Conservation (phyloP, 1,284 basidiomycete genomes). For the Volvariella surrecta region DNA sequence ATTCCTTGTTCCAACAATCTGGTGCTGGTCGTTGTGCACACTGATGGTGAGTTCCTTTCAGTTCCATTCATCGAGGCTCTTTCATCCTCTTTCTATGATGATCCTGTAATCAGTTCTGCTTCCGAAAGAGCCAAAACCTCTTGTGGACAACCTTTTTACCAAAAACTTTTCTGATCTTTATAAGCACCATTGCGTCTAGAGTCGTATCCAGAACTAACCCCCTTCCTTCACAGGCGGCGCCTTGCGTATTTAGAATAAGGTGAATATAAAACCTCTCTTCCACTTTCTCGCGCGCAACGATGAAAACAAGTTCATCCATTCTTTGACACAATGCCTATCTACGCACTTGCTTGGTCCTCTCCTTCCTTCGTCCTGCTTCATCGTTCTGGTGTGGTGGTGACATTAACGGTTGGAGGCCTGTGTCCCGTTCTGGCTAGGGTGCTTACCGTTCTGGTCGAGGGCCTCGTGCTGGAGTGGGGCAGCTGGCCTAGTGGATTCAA, state of each 20-base stretch:
- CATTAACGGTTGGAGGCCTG: no score
- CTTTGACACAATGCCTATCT: slow-evolving; percentile 38
- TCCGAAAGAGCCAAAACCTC: slow-evolving; percentile 65
- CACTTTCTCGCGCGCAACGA: slow-evolving; percentile 24
- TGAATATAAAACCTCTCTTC: slow-evolving; percentile 12
- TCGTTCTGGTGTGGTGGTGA: no score
- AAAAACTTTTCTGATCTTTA: slow-evolving; percentile 44
- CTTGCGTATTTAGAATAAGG: slow-evolving; percentile 5
- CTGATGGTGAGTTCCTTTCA: slow-evolving; percentile 17
- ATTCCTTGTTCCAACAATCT: neutral
- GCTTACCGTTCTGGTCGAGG: slow-evolving; percentile 40
- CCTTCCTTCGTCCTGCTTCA: slow-evolving; percentile 16
- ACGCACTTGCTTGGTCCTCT: slow-evolving; percentile 4
- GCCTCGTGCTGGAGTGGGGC: slow-evolving; percentile 27
- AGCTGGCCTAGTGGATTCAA: slow-evolving; percentile 1
- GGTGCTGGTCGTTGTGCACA: neutral
- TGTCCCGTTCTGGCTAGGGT: slow-evolving; percentile 1
- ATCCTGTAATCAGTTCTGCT: slow-evolving; percentile 75
- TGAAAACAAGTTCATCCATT: slow-evolving; percentile 77
- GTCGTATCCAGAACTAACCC: no score
- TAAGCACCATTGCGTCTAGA: no score
- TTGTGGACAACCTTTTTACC: slow-evolving; percentile 67
- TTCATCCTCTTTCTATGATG: slow-evolving; percentile 21
- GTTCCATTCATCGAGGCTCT: neutral
- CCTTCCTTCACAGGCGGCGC: no score